These are phyloP conservation scores for Nymphaea colorata DNA, from an alignment of 164 flowering plant species.

Conservation along the genomic window DNA sequence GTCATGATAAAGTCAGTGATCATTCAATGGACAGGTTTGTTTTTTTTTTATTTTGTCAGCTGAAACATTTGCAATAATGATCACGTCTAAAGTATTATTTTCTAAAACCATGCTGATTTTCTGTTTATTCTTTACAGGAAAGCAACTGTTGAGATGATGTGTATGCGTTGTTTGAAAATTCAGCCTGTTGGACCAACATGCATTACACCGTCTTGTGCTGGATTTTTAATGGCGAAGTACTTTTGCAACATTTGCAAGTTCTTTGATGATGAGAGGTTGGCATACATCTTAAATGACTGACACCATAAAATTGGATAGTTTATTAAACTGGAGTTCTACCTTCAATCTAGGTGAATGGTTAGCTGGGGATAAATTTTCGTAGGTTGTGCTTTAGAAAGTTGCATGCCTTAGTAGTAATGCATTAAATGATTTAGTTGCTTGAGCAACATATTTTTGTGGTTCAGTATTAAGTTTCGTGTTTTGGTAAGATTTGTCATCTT, in stretches of 20 bases:
- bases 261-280: constrained; percentile 93
- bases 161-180: constrained; percentile 76
- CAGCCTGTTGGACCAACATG: constrained; percentile 83
- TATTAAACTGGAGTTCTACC: background rate
- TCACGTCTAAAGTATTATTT: background rate
- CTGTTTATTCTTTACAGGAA: constrained; percentile 34
- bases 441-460: background rate
- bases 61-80: background rate
- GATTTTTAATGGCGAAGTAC: constrained; percentile 75
- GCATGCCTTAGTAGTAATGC: background rate
- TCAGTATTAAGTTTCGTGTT: too few relatives aligned
- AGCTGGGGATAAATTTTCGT: too few relatives aligned
- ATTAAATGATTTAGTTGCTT: background rate
- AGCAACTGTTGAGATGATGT: constrained; percentile 90
- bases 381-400: background rate
- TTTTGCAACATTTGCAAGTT: constrained; percentile 85
- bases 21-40: constrained; percentile 89
- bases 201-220: constrained; percentile 71
- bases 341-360: background rate
- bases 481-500: too few relatives aligned
- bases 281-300: background rate
- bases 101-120: background rate
- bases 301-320: too few relatives aligned
- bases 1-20: constrained; percentile 92
- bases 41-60: background rate